A percentile compares a stretch with the other conserved stretches of the same genome.
These are phyloP conservation scores for Lachancea lanzarotensis DNA, from an alignment of 805 yeast species.

Conservation along the genomic window DNA sequence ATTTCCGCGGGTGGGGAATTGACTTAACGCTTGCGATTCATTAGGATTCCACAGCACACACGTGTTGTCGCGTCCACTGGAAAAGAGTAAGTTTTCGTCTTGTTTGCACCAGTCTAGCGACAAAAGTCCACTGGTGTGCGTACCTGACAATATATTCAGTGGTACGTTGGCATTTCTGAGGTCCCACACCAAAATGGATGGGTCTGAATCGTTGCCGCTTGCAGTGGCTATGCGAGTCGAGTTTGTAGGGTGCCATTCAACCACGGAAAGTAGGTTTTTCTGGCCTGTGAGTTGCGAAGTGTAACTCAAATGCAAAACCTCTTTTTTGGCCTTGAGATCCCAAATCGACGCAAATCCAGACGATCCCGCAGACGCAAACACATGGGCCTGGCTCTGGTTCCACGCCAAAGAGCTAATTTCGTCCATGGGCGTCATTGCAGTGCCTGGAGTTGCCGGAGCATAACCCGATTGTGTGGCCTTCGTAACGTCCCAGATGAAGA, in stretches of 20 bases:
- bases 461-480: conserved; percentile 37
- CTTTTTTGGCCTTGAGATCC: conserved; percentile 85
- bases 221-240: conserved; percentile 86
- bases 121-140: conserved; percentile 83
- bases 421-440: conserved; percentile 71
- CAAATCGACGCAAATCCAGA: conserved; percentile 86
- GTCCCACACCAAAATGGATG: conserved; percentile 87
- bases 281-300: conserved; percentile 43
- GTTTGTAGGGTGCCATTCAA: conserved; percentile 92
- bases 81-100: conserved; percentile 70
- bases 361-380: conserved; percentile 83
- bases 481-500: conserved; percentile 82
- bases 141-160: conserved; percentile 52
- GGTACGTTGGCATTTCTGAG: conserved; percentile 92
- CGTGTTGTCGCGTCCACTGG: conserved; percentile 90
- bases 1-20: conserved; percentile 85
- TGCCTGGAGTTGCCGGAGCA: conserved; percentile 58
- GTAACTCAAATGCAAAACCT: conserved; percentile 79
- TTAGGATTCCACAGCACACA: conserved; percentile 88
- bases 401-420: conserved; percentile 78
- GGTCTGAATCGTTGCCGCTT: conserved; percentile 70
- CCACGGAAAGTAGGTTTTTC: conserved; percentile 67
- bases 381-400: conserved; percentile 79
- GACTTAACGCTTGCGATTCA: conserved; percentile 64
- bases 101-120: conserved; percentile 90